A percentile compares a stretch with the other conserved stretches of the same genome.
Evolutionary conservation across 163 green algal species (phyloP).

Genomic region (Volvox carteri): DNA sequence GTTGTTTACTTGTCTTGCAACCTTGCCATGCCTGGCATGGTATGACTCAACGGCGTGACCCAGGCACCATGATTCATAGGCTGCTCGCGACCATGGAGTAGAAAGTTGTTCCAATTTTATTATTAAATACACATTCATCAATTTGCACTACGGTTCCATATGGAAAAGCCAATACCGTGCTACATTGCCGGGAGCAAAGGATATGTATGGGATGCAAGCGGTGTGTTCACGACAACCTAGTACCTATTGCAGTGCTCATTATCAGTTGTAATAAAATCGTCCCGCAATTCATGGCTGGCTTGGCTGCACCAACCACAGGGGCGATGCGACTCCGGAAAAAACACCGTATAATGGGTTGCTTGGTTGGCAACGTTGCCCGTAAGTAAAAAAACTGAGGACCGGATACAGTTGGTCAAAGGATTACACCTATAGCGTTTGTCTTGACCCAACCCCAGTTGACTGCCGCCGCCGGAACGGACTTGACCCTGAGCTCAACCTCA

Average conservation of each 20-base stretch:
- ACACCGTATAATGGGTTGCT: constrained; percentile 52
- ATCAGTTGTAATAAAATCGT: not conserved
- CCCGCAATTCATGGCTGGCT: not conserved
- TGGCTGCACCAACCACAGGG: constrained; percentile 6
- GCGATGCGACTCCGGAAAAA: constrained; percentile 51
- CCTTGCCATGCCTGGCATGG: not conserved
- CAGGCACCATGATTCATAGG: not conserved
- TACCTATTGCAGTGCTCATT: not conserved
- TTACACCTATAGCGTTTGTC: no score
- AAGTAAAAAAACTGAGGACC: constrained; percentile 33
- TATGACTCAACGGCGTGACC: not conserved
- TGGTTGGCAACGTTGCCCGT: constrained; percentile 54
- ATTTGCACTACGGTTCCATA: no score
- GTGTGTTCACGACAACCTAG: not conserved
- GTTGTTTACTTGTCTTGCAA: no score
- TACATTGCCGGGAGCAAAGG: constrained; percentile 42
- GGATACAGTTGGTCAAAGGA: no score
- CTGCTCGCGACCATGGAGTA: not conserved
- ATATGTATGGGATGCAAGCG: constrained; percentile 50
- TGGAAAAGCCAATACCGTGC: constrained; percentile 37
- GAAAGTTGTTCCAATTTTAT: no score
- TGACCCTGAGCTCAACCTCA: no score
- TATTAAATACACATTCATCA: no score
- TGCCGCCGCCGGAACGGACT: not conserved
- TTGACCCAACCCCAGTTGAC: not conserved